These are phyloP conservation scores for Coelastrella sp. DNA, from an alignment of 139 green algal species.

Conservation along the genomic window DNA sequence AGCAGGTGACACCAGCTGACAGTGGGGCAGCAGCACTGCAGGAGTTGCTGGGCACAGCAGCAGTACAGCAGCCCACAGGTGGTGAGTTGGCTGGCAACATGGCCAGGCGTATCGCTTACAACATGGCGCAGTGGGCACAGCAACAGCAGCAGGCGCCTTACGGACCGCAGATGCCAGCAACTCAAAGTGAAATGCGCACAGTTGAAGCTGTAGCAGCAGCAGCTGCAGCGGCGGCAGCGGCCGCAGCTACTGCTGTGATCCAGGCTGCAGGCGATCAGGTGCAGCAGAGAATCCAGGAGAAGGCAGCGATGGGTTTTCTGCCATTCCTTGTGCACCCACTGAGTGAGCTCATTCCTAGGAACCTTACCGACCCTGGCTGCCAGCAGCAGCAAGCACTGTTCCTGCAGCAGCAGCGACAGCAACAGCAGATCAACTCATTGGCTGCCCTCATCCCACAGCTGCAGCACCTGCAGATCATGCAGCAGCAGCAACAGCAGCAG, in stretches of 20 bases:
- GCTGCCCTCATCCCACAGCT: constrained; percentile 1
- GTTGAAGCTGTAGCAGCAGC: constrained; percentile 76
- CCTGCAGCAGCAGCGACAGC: background rate
- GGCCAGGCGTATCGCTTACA: constrained; percentile 54
- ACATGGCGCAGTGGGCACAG: constrained; percentile 64
- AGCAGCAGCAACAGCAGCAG: constrained; percentile 19
- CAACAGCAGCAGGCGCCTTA: constrained; percentile 31
- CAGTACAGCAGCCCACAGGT: background rate
- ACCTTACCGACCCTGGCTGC: background rate
- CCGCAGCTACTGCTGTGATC: constrained; percentile 78
- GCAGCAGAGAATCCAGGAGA: constrained; percentile 73
- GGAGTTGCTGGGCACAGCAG: background rate
- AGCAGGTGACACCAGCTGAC: background rate
- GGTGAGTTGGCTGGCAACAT: constrained; percentile 56
- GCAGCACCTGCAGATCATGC: constrained; percentile 16
- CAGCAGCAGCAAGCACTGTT: constrained; percentile 15
- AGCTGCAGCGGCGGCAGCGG: constrained; percentile 71
- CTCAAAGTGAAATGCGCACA: constrained; percentile 56
- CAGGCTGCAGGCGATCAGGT: constrained; percentile 74
- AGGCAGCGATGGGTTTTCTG: constrained; percentile 53
- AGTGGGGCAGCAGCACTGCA: constrained; percentile 30
- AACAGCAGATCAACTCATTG: background rate
- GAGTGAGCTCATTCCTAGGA: constrained; percentile 6
- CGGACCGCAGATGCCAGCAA: background rate
- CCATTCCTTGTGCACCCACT: constrained; percentile 51